These are phyloP conservation scores for Penicillium digitatum DNA, from an alignment of 2,329 filamentous ascomycete genomes.

Conservation along the genomic window DNA sequence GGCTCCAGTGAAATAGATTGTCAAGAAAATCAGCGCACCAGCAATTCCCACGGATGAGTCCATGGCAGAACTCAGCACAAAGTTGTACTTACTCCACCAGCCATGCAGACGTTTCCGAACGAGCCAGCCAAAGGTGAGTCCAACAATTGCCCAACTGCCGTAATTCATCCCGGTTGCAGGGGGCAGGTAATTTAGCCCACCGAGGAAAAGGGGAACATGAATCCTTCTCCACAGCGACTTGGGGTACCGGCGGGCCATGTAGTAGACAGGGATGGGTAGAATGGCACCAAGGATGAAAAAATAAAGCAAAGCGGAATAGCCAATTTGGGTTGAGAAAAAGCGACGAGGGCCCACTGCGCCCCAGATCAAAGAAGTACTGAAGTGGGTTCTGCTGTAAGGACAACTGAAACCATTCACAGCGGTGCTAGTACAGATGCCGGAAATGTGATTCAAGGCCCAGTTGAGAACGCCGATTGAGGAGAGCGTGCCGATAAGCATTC, in stretches of 20 bases:
- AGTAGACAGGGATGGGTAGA: slow-evolving; percentile 56
- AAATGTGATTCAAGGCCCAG: slow-evolving; percentile 45
- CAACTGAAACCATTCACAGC: slow-evolving; percentile 56
- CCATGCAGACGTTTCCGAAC: slow-evolving; percentile 57
- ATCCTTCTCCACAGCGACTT: slow-evolving; percentile 59
- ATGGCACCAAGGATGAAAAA: slow-evolving; percentile 65
- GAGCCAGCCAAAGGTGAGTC: slow-evolving; percentile 60
- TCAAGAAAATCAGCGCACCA: slow-evolving; percentile 28
- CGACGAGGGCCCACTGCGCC: slow-evolving; percentile 64
- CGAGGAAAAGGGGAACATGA: slow-evolving; percentile 61
- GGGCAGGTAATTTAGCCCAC: slow-evolving; percentile 58
- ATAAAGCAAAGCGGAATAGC: slow-evolving; percentile 61
- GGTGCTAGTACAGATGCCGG: slow-evolving; percentile 50
- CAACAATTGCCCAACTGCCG: slow-evolving; percentile 63
- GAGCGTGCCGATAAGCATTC: slow-evolving; percentile 45
- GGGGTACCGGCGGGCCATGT: slow-evolving; percentile 57
- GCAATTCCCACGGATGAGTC: slow-evolving; percentile 43
- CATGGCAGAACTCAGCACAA: slow-evolving; percentile 64
- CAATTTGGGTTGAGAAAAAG: slow-evolving; percentile 58
- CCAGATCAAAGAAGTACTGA: slow-evolving; percentile 66
- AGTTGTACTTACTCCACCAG: slow-evolving; percentile 73
- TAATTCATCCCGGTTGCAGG: slow-evolving; percentile 66
- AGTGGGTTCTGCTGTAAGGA: slow-evolving; percentile 54
- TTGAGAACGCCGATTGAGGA: slow-evolving; percentile 46
- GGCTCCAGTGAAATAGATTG: slow-evolving; percentile 26